phyloP scores from a whole-genome alignment of 257 asterid genomes.

The Misopates orontium region DNA sequence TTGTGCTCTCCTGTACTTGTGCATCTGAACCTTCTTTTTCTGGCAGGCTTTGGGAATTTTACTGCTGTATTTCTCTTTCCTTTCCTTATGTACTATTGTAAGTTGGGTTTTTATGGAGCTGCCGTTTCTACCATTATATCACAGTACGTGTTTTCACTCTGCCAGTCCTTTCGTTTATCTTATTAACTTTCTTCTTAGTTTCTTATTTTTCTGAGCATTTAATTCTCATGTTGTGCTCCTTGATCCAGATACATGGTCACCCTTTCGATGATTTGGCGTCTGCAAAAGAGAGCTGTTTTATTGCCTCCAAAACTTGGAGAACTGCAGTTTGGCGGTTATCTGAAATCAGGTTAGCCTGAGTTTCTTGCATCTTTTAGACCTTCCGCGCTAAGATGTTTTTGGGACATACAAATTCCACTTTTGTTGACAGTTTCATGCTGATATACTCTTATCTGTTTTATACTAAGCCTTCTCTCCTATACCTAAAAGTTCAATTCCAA shows the following conservation, averaged over 20 bases:
- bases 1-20: conserved; percentile 5
- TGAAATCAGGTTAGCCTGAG: conserved; percentile 66
- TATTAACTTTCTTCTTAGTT: conserved; percentile 21
- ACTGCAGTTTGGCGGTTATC: conserved; percentile 77
- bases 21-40: conserved; percentile 11
- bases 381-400: no score
- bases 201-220: conserved; percentile 19
- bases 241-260: conserved; percentile 67
- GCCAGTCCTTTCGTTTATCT: conserved; percentile 22
- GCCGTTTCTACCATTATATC: conserved; percentile 89
- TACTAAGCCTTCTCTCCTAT: no score
- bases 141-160: conserved; percentile 59
- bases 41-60: conserved; percentile 86
- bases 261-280: conserved; percentile 68
- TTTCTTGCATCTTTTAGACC: no score
- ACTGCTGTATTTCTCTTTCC: conserved; percentile 79
- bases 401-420: no score
- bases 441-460: no score
- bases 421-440: no score
- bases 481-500: no score
- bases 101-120: conserved; percentile 91
- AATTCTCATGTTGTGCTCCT: conserved; percentile 18
- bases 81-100: conserved; percentile 56
- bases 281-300: conserved; percentile 64
- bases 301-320: conserved; percentile 80